Percentiles rank a stretch among this genome's conserved stretches.
phyloP scores from a whole-genome alignment of 768 basidiomycete species.

The Coprinellus micaceus region DNA sequence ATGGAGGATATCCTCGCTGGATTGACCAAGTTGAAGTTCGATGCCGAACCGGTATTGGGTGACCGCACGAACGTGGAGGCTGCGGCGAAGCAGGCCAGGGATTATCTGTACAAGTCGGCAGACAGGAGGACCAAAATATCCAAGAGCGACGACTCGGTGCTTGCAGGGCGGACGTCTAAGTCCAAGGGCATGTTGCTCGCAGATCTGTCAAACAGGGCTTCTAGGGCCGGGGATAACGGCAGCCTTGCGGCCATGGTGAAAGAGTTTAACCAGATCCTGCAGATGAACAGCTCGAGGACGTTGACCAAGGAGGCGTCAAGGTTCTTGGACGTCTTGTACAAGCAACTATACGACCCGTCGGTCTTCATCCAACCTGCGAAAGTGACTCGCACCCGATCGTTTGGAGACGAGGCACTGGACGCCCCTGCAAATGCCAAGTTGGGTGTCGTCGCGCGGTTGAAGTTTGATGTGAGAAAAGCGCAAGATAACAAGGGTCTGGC shows the following conservation, averaged over 20 bases:
- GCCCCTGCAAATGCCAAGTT: slow-evolving; percentile 54
- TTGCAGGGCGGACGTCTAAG: slow-evolving; percentile 12
- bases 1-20: slow-evolving; percentile 57
- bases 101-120: slow-evolving; percentile 22
- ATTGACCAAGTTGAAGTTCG: slow-evolving; percentile 56
- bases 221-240: slow-evolving; percentile 49
- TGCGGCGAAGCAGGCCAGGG: slow-evolving; percentile 28
- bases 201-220: slow-evolving; percentile 41
- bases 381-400: slow-evolving; percentile 36
- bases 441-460: slow-evolving; percentile 55
- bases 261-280: slow-evolving; percentile 61
- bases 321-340: slow-evolving; percentile 66
- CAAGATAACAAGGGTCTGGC: slow-evolving; percentile 56
- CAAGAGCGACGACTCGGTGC: background rate
- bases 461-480: slow-evolving; percentile 49
- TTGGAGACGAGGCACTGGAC: slow-evolving; percentile 36
- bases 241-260: slow-evolving; percentile 50
- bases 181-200: slow-evolving; percentile 55
- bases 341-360: slow-evolving; percentile 68
- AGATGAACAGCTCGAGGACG: slow-evolving; percentile 61
- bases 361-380: slow-evolving; percentile 49
- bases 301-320: slow-evolving; percentile 68
- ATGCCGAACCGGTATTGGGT: slow-evolving; percentile 45
- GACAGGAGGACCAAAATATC: background rate
- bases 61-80: slow-evolving; percentile 48